A percentile compares a stretch with the other conserved stretches of the same genome.
Conservation (phyloP, 176 grass and related monocot species). For the Avena atlantica region DNA sequence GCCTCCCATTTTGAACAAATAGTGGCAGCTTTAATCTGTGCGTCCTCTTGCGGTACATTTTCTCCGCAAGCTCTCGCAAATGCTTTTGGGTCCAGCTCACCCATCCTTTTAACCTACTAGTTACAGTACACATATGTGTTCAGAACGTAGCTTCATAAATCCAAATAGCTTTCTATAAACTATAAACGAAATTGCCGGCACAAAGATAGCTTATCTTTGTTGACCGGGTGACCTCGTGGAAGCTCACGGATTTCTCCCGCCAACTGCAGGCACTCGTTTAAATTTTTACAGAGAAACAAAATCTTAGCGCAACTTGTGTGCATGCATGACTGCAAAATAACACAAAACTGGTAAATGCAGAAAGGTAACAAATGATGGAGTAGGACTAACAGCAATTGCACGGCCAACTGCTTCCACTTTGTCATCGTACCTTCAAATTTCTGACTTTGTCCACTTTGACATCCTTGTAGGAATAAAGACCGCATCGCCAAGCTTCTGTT, state of each 20-base stretch:
- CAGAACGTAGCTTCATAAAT: too few species aligned
- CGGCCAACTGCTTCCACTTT: neutral
- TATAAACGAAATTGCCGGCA: too few species aligned
- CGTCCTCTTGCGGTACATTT: too few species aligned
- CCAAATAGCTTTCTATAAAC: too few species aligned
- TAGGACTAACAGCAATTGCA: neutral
- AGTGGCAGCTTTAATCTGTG: too few species aligned
- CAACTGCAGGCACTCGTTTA: constrained; percentile 63
- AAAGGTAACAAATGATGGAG: neutral
- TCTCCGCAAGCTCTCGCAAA: too few species aligned
- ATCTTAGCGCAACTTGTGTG: constrained; percentile 79
- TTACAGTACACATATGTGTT: too few species aligned
- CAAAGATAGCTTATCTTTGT: constrained; percentile 87
- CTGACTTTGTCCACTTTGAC: constrained; percentile 18
- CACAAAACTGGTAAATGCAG: neutral
- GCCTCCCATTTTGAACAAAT: too few species aligned
- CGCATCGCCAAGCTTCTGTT: neutral
- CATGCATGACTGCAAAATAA: constrained; percentile 58
- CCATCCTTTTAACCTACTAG: too few species aligned
- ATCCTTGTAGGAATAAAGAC: neutral
- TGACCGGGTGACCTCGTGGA: constrained; percentile 64
- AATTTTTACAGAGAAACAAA: constrained; percentile 86
- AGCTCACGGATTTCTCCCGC: constrained; percentile 70
- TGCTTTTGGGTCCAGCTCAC: too few species aligned
- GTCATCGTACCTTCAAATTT: constrained; percentile 26